Evolutionary conservation across 2,329 filamentous ascomycete genomes (phyloP).

Genomic region (Lecanicillium sp.): DNA sequence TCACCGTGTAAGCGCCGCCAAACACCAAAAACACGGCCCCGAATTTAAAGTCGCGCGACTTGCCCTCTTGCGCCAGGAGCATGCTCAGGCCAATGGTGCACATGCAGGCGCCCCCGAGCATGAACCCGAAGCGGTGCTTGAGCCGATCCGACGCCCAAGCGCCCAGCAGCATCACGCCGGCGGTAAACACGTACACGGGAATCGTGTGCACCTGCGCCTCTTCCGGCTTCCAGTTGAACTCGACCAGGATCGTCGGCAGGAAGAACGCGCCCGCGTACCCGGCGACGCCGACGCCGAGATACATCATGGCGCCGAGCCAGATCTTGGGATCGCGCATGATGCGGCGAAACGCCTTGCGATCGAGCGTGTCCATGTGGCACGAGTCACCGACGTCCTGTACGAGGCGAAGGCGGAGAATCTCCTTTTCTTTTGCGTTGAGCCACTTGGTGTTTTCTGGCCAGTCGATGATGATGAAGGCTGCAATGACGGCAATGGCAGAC

Average conservation of each 20-base stretch:
- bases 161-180: constrained; percentile 19
- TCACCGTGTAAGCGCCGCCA: constrained; percentile 44
- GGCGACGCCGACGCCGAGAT: constrained; percentile 33
- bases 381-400: constrained; percentile 32
- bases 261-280: constrained; percentile 34
- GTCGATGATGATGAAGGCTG: constrained; percentile 15
- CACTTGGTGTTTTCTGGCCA: constrained; percentile 32
- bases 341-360: constrained; percentile 36
- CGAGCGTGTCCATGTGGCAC: constrained; percentile 43
- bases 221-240: constrained; percentile 25
- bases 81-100: constrained; percentile 48
- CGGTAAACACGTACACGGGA: constrained; percentile 28
- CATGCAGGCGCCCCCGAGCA: constrained; percentile 39
- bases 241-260: constrained; percentile 28
- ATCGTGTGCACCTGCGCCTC: constrained; percentile 27
- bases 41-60: constrained; percentile 28
- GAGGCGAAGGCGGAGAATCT: constrained; percentile 32
- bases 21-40: constrained; percentile 47
- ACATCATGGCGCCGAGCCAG: constrained; percentile 28
- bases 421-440: constrained; percentile 35
- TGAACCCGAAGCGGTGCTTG: constrained; percentile 46
- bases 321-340: constrained; percentile 40
- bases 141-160: constrained; percentile 41
- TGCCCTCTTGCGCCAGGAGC: constrained; percentile 30
- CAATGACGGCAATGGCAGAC: constrained; percentile 13